A percentile compares a stretch with the other conserved stretches of the same genome.
Conservation (phyloP, 768 basidiomycete genomes). For the Rhizopogon salebrosus region DNA sequence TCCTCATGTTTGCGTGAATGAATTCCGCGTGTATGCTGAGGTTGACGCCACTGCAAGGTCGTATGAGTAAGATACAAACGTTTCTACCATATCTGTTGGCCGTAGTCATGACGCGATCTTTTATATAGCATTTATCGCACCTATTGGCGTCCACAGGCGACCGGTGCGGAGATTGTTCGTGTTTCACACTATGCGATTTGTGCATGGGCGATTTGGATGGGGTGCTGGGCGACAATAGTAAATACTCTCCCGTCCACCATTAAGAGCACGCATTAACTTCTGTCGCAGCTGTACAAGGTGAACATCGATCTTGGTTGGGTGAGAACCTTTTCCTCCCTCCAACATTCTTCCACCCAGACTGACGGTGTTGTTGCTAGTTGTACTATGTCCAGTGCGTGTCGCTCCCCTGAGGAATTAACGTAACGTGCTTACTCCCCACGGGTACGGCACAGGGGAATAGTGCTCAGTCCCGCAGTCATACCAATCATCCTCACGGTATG, state of each 20-base stretch:
- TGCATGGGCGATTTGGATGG: constrained; percentile 34
- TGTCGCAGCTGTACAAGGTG: constrained; percentile 22
- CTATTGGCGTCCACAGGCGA: constrained; percentile 26
- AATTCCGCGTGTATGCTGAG: background rate
- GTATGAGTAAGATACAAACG: constrained; percentile 23
- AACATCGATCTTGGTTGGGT: constrained; percentile 33
- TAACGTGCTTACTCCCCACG: background rate
- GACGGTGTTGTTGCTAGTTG: constrained; percentile 11
- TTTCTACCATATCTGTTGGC: too few species aligned
- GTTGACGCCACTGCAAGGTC: constrained; percentile 17
- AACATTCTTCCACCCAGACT: background rate
- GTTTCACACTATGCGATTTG: constrained; percentile 29
- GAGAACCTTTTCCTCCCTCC: background rate
- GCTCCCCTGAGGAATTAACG: background rate
- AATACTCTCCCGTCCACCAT: constrained; percentile 1
- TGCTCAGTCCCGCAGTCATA: constrained; percentile 31
- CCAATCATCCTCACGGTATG: constrained; percentile 32
- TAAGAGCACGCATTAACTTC: background rate
- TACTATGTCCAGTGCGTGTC: constrained; percentile 29
- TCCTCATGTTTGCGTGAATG: background rate
- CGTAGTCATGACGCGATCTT: background rate
- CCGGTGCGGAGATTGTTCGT: constrained; percentile 27
- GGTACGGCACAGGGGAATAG: constrained; percentile 23
- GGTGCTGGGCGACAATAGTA: constrained; percentile 31
- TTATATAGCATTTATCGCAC: constrained; percentile 25